A percentile compares a stretch with the other conserved stretches of the same genome.
Conservation (phyloP, 345 rosid genomes). For the Eucalyptus polybractea region DNA sequence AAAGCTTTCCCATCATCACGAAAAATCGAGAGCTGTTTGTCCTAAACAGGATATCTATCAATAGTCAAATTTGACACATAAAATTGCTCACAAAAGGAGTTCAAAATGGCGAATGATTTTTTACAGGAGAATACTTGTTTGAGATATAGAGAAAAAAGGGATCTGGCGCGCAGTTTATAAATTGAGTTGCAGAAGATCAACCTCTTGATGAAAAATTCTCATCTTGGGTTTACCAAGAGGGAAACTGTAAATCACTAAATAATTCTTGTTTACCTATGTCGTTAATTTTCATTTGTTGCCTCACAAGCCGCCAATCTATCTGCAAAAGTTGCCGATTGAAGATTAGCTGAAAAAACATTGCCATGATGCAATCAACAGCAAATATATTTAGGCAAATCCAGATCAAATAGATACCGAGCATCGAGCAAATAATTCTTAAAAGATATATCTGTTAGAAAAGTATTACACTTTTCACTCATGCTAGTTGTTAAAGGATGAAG, state of each 20-base stretch:
- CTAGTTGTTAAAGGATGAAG: neutral
- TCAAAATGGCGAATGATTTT: no score
- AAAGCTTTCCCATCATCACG: no score
- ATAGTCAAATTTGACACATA: no score
- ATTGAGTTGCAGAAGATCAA: no score
- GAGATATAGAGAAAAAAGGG: no score
- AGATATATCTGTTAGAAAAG: neutral
- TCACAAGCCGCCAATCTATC: neutral
- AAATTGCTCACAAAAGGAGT: no score
- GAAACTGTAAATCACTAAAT: neutral
- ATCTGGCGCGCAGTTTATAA: fast-evolving
- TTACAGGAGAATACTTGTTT: no score
- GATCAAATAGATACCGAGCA: neutral
- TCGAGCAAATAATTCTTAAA: neutral
- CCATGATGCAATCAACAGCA: neutral
- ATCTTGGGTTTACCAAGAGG: no score
- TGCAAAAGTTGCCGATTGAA: neutral
- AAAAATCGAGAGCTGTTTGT: no score
- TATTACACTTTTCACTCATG: neutral
- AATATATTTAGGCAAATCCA: neutral
- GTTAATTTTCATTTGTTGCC: neutral
- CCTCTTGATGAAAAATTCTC: no score
- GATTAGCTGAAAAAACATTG: neutral
- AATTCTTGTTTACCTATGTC: neutral
- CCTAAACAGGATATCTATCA: no score